These are phyloP conservation scores for Candida silvatica DNA, from an alignment of 805 yeast genomes.

Conservation along the genomic window DNA sequence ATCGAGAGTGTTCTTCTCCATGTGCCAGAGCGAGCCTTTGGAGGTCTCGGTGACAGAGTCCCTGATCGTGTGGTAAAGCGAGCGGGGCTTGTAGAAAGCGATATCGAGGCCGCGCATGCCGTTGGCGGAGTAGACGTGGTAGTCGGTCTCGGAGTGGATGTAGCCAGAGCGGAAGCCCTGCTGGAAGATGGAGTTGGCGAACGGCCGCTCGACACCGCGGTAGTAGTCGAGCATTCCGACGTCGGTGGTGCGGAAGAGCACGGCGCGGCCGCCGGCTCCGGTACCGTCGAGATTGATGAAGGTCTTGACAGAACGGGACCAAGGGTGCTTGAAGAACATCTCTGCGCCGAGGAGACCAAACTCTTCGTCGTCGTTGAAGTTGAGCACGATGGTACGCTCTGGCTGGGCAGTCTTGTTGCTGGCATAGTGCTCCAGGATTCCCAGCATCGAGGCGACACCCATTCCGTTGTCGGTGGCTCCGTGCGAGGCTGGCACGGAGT, in stretches of 20 bases:
- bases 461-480: constrained; percentile 93
- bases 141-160: constrained; percentile 80
- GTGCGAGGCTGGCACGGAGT: constrained; percentile 77
- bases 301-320: constrained; percentile 52
- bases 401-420: constrained; percentile 37
- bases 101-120: constrained; percentile 84
- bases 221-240: constrained; percentile 55
- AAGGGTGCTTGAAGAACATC: constrained; percentile 62
- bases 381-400: constrained; percentile 63
- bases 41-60: constrained; percentile 63
- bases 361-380: constrained; percentile 87
- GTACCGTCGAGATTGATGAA: constrained; percentile 87
- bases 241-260: constrained; percentile 79
- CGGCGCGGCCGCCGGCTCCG: constrained; percentile 83
- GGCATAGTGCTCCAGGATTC: constrained; percentile 46
- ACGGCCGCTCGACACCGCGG: constrained; percentile 53
- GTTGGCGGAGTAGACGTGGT: constrained; percentile 53
- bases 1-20: constrained; percentile 67
- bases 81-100: constrained; percentile 82
- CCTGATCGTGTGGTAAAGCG: constrained; percentile 69
- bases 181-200: constrained; percentile 73
- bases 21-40: constrained; percentile 72
- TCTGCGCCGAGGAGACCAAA: constrained; percentile 80
- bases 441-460: constrained; percentile 77
- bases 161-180: constrained; percentile 73